phyloP scores from a whole-genome alignment of 495 filamentous ascomycete genomes.

The Aspergillus carlsbadensis region DNA sequence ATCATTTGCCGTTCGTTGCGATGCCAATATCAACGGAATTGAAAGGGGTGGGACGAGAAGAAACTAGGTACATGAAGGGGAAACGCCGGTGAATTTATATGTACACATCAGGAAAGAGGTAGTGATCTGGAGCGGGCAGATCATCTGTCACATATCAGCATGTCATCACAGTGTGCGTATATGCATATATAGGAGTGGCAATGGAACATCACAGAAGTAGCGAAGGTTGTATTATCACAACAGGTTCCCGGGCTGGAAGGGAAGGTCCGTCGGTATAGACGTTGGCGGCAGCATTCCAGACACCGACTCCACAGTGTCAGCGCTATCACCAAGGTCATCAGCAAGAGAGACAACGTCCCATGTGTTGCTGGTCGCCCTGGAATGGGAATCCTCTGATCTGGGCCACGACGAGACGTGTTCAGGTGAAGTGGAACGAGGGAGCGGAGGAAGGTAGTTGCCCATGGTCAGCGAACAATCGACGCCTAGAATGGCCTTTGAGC shows the following conservation, averaged over 20 bases:
- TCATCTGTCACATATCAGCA: no score
- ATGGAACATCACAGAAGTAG: not conserved
- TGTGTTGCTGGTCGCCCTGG: not conserved
- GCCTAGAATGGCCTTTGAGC: conserved; percentile 33
- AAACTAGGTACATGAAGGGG: no score
- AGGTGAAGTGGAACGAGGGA: conserved; percentile 12
- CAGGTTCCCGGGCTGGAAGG: conserved; percentile 1
- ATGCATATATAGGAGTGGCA: not conserved
- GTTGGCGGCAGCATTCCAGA: conserved; percentile 6
- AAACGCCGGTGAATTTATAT: no score
- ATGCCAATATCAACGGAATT: no score
- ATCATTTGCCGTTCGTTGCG: no score
- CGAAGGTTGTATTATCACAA: not conserved
- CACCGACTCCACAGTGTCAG: conserved; percentile 8
- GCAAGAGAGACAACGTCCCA: conserved; percentile 11
- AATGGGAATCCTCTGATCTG: not conserved
- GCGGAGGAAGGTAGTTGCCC: conserved; percentile 32
- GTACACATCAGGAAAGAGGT: no score
- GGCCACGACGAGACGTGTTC: conserved; percentile 2
- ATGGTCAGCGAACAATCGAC: conserved; percentile 33
- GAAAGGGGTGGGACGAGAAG: no score
- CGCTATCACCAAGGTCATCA: not conserved
- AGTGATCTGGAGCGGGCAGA: not conserved
- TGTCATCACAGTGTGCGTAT: not conserved
- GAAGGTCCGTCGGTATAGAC: conserved; percentile 6